Base-by-base conservation (phyloP, 129 eudicot species). In the Lonicera japonica region DNA sequence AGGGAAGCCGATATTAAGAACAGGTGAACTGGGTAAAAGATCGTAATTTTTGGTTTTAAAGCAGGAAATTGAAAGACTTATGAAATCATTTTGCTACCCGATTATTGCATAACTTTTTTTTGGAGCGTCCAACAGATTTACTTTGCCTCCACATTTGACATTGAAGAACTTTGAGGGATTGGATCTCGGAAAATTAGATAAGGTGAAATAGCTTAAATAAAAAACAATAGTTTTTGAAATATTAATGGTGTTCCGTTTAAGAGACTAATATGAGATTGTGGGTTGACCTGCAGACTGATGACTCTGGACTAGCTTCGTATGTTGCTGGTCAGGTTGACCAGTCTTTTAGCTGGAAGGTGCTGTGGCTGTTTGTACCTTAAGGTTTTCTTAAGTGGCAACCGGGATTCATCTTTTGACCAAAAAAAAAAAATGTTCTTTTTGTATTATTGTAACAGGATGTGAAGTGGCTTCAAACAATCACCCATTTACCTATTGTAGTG, bases 1-100 rank as follows among this genome's bases (percentile, higher is more conserved):
- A 80, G 98, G 74, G 98, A 92, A 70, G 86, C 95, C 64, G 98
- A 92, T 71, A 87, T 92, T 41, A 92, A 92, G 60, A 92, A 92
- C 89, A 87, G 98, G 98, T 84, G 38, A 58, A 63, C n/a, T 63
- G 20, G 9, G 45, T 25, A 14, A 14, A 43, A 43, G 1, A 43
- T 70, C 60, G 38, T 47, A 15, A 16, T 62, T 34, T 13, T 24
- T 29, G n/a, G 0, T 12, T 14, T 59, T 38, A 39, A 17, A 38
- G 52, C 18, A 11, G 16, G 13, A 19, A 47, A 11, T 60, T 34
- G 10, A 60, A 69, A n/a, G 40, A 56, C 62, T 20, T 5, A 8
- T 39, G 43, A 17, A 69, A 14, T 23, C 15, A 0, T 24, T 65
- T 36, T 22, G 16, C 53, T 21, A 19, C 46, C 64, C 51, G 17